Conservation (phyloP, 306 rosid genomes). For the Casuarina equisetifolia region DNA sequence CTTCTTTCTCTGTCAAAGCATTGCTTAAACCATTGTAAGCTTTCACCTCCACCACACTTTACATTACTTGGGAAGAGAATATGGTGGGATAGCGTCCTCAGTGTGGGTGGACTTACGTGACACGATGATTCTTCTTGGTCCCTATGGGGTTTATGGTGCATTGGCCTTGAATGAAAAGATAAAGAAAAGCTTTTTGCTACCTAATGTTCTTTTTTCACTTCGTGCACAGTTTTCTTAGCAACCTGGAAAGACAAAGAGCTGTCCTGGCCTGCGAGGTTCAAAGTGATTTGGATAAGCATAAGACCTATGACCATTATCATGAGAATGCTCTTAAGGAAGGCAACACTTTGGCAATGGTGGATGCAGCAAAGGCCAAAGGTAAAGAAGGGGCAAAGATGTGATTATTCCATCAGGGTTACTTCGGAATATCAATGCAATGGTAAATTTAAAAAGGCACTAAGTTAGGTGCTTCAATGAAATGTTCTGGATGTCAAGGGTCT, state of each 20-base stretch:
- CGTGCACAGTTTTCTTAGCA: too few species aligned
- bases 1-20: too few species aligned
- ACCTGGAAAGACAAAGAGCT: conserved; percentile 92
- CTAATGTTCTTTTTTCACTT: too few species aligned
- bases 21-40: too few species aligned
- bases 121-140: too few species aligned
- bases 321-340: conserved; percentile 98
- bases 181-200: too few species aligned
- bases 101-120: too few species aligned
- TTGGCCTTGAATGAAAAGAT: too few species aligned
- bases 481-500: conserved; percentile 91
- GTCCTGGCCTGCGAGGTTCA: conserved; percentile 84
- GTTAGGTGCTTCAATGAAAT: conserved; percentile 86
- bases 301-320: conserved; percentile 83
- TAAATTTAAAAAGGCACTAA: conserved; percentile 88
- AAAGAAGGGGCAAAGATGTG: conserved; percentile 95
- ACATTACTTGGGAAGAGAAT: too few species aligned
- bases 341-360: conserved; percentile 89
- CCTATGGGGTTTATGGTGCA: too few species aligned
- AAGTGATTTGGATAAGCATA: conserved; percentile 93
- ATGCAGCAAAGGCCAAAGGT: conserved; percentile 89
- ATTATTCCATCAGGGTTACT: conserved; percentile 90
- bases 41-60: too few species aligned
- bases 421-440: conserved; percentile 81
- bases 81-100: too few species aligned